Conservation (phyloP, 371 early-diverging fungal genomes). For the Fennellomyces sp. region DNA sequence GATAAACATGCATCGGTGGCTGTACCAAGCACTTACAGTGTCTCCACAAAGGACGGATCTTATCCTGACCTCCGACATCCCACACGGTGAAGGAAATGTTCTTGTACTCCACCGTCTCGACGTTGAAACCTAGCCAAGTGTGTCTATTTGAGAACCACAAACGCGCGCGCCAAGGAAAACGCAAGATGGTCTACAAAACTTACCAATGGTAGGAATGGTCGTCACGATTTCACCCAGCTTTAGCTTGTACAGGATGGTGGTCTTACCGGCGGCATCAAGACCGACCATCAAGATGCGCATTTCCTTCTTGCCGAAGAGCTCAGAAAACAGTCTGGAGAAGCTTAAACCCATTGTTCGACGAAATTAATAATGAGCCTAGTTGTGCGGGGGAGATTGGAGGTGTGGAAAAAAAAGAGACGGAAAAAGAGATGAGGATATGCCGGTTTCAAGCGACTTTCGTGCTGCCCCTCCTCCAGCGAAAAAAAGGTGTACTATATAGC, state of each 20-base stretch:
- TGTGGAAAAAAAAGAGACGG: too few relatives aligned
- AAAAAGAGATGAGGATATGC: too few relatives aligned
- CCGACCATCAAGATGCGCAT: conserved; percentile 98
- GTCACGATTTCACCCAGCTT: conserved; percentile 95
- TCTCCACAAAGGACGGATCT: conserved; percentile 59
- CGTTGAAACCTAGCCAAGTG: conserved; percentile 75
- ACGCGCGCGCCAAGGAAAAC: neutral
- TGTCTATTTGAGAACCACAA: neutral
- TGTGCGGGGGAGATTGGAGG: too few relatives aligned
- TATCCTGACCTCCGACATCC: conserved; percentile 90
- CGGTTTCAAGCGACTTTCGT: too few relatives aligned
- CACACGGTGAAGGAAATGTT: conserved; percentile 97
- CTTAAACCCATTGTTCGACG: conserved; percentile 59
- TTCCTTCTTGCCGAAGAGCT: conserved; percentile 83
- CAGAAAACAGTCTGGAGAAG: conserved; percentile 46
- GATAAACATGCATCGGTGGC: too few relatives aligned
- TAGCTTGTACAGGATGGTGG: conserved; percentile 91
- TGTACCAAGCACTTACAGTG: conserved; percentile 37
- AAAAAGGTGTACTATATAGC: too few relatives aligned
- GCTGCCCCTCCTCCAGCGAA: too few relatives aligned
- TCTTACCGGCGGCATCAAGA: conserved; percentile 98
- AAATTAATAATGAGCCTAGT: too few relatives aligned
- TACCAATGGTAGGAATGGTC: conserved; percentile 90
- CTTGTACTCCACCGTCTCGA: conserved; percentile 95
- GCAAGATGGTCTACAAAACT: conserved; percentile 4